phyloP scores from a whole-genome alignment of 1,284 basidiomycete genomes.

The Porodaedalea pini region DNA sequence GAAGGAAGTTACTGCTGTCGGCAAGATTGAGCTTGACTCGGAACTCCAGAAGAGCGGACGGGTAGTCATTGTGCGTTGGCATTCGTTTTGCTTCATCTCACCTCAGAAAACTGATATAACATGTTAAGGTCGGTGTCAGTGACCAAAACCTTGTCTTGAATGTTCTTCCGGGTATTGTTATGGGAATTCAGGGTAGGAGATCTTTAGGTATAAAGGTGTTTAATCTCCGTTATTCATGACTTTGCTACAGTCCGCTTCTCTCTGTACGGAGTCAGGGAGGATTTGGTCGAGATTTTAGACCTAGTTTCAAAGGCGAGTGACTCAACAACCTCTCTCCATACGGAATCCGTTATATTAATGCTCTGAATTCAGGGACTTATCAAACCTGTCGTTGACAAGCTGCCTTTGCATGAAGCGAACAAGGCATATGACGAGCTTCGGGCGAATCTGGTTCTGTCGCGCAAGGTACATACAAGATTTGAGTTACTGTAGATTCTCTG shows the following conservation, averaged over 20 bases:
- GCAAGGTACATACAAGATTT: neutral
- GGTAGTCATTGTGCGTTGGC: slow-evolving; percentile 1
- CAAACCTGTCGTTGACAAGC: neutral
- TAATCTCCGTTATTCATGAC: neutral
- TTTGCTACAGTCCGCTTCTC: slow-evolving; percentile 1
- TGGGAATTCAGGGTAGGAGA: neutral
- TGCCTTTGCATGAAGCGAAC: slow-evolving; percentile 8
- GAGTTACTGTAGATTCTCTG: neutral
- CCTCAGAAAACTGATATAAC: neutral
- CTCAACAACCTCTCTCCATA: neutral
- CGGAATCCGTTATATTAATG: no score
- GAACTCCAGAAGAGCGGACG: neutral
- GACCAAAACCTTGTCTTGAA: slow-evolving; percentile 5
- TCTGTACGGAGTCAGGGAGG: slow-evolving; percentile 1
- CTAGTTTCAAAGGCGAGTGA: slow-evolving; percentile 5
- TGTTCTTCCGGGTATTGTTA: neutral
- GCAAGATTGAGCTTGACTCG: neutral
- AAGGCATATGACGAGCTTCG: slow-evolving; percentile 10
- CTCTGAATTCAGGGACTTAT: slow-evolving; percentile 5
- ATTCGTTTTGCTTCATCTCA: neutral
- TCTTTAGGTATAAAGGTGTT: neutral
- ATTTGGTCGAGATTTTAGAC: slow-evolving; percentile 7
- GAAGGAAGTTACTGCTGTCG: slow-evolving; percentile 5
- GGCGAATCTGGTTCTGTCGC: neutral
- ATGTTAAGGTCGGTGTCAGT: neutral